phyloP scores from a whole-genome alignment of 179 eudicot genomes.

The Vitellaria paradoxa region DNA sequence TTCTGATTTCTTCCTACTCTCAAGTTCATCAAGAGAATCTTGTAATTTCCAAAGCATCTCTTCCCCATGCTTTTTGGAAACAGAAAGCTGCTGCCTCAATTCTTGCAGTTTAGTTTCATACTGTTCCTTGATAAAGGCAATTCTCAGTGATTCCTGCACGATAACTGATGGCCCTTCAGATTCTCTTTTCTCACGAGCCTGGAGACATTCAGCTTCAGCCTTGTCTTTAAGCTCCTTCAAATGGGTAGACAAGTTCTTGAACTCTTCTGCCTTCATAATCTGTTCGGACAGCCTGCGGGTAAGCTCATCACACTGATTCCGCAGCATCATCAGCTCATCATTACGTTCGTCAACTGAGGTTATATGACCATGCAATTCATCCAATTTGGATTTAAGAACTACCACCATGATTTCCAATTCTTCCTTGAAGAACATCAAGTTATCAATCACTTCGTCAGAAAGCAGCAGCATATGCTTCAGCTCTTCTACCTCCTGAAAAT shows the following conservation, averaged over 20 bases:
- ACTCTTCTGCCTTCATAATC: slow-evolving; percentile 79
- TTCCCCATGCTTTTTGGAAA: slow-evolving; percentile 86
- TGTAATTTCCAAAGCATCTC: slow-evolving; percentile 90
- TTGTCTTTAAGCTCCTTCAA: slow-evolving; percentile 88
- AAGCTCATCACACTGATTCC: slow-evolving; percentile 50
- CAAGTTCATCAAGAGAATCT: slow-evolving; percentile 78
- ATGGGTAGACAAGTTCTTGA: slow-evolving; percentile 82
- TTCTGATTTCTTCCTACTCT: slow-evolving; percentile 71
- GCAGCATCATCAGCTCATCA: slow-evolving; percentile 43
- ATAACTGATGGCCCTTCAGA: slow-evolving; percentile 47
- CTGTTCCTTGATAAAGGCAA: slow-evolving; percentile 91
- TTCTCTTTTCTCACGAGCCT: slow-evolving; percentile 55
- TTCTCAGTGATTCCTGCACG: slow-evolving; percentile 76
- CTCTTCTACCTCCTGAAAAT: slow-evolving; percentile 34
- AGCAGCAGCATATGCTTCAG: slow-evolving; percentile 31
- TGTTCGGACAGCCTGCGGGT: slow-evolving; percentile 68
- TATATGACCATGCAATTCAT: slow-evolving; percentile 35
- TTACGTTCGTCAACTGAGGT: slow-evolving; percentile 27
- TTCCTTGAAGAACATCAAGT: slow-evolving; percentile 42
- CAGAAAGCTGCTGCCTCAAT: slow-evolving; percentile 62
- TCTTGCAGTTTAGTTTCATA: slow-evolving; percentile 84
- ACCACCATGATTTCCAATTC: slow-evolving; percentile 52
- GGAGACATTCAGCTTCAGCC: slow-evolving; percentile 61
- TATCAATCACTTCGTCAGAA: slow-evolving; percentile 51
- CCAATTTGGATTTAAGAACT: slow-evolving; percentile 52